Evolutionary conservation across 176 grass and related monocot genomes (phyloP).

Genomic region (Paspalum vaginatum): DNA sequence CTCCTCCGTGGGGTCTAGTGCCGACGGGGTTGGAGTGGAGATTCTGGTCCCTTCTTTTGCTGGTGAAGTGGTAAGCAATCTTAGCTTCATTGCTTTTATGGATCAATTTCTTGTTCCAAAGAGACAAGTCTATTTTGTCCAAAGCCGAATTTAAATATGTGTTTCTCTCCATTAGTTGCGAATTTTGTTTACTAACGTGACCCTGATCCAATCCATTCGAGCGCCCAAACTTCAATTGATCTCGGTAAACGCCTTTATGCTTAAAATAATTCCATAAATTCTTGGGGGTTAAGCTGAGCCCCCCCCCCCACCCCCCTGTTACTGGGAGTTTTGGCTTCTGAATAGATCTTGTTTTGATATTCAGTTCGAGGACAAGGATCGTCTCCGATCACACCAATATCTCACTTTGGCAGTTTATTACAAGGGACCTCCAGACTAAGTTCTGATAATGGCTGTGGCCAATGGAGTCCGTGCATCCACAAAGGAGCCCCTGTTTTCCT

Average conservation of each 20-base stretch:
- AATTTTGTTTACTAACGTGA: background rate
- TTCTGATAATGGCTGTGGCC: slow-evolving; percentile 34
- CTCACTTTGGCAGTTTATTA: background rate
- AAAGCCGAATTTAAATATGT: too few relatives aligned
- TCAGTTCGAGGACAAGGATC: background rate
- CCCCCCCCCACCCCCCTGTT: too few relatives aligned
- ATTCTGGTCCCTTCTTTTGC: too few relatives aligned
- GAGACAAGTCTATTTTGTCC: too few relatives aligned
- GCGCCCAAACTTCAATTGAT: background rate
- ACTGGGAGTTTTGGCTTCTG: background rate
- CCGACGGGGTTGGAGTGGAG: too few relatives aligned
- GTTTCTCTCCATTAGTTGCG: background rate
- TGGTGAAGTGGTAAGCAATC: too few relatives aligned
- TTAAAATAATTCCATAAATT: too few relatives aligned
- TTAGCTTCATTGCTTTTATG: too few relatives aligned
- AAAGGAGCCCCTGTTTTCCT: slow-evolving; percentile 61
- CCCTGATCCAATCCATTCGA: background rate
- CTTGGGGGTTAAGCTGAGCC: too few relatives aligned
- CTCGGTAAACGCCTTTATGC: background rate
- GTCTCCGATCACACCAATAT: background rate
- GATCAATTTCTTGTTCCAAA: too few relatives aligned
- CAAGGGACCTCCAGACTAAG: background rate
- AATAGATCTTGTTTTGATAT: background rate
- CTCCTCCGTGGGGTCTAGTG: too few relatives aligned
- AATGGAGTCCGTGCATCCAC: slow-evolving; percentile 41